These are phyloP conservation scores for Cylindrodendrum hubeiense DNA, from an alignment of 2,329 filamentous ascomycete genomes.

Conservation along the genomic window DNA sequence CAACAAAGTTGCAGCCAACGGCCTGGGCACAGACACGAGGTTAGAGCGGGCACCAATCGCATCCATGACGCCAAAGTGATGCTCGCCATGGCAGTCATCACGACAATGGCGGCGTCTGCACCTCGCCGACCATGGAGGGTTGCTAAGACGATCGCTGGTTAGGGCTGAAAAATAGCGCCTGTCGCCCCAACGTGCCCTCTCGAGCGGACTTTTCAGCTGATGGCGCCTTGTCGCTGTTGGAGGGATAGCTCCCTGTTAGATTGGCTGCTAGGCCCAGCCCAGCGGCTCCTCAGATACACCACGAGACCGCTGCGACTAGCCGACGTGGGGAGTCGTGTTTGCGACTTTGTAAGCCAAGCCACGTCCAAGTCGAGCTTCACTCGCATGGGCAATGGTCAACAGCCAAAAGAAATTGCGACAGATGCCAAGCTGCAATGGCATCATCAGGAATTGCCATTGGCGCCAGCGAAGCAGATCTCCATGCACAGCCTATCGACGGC, in stretches of 20 bases:
- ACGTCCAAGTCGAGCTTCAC: background rate
- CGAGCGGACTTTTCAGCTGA: background rate
- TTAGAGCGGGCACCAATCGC: slow-evolving; percentile 43
- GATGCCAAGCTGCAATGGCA: background rate
- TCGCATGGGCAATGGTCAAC: background rate
- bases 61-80: slow-evolving; percentile 7
- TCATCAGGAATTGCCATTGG: background rate
- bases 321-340: background rate
- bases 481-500: background rate
- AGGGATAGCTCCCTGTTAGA: background rate
- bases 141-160: background rate
- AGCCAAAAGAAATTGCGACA: background rate
- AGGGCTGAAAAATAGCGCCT: background rate
- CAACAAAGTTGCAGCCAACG: background rate
- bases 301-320: background rate
- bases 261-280: background rate
- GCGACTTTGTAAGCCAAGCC: background rate
- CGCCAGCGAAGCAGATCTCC: background rate
- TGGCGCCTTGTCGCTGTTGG: background rate
- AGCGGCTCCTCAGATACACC: background rate
- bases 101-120: slow-evolving; percentile 4
- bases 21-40: background rate
- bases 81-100: slow-evolving; percentile 18
- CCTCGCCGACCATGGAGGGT: background rate
- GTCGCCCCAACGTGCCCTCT: background rate